phyloP scores from a whole-genome alignment of 495 filamentous ascomycete species.

The Hamigera avellanea region DNA sequence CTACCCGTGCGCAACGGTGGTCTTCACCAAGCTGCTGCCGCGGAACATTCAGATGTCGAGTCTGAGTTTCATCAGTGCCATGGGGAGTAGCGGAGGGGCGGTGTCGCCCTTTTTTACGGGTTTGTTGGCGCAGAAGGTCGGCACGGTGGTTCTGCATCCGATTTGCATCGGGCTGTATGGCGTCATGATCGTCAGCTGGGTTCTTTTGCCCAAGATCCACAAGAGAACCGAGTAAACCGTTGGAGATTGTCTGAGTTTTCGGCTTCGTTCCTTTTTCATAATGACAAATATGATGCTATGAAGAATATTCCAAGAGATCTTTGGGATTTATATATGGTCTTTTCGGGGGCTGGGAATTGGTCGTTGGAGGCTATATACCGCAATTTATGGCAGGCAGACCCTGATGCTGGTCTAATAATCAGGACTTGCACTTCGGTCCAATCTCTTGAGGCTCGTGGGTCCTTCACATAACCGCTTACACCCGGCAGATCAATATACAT shows the following conservation, averaged over 20 bases:
- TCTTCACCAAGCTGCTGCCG: conserved; percentile 52
- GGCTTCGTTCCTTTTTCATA: too few species aligned
- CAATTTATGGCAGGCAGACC: too few species aligned
- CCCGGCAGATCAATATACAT: too few species aligned
- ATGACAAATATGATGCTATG: too few species aligned
- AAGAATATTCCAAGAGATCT: too few species aligned
- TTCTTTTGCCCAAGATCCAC: conserved; percentile 16
- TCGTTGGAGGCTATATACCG: too few species aligned
- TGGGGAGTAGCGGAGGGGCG: conserved; percentile 65
- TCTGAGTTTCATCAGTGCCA: conserved; percentile 57
- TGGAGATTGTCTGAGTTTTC: not conserved
- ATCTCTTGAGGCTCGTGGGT: too few species aligned
- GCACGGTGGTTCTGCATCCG: conserved; percentile 68
- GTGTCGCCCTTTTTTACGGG: conserved; percentile 67
- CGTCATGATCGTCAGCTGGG: conserved; percentile 59
- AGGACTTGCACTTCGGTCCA: too few species aligned
- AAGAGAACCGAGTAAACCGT: conserved; percentile 18
- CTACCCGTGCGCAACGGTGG: conserved; percentile 57
- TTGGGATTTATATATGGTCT: too few species aligned
- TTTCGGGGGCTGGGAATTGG: too few species aligned
- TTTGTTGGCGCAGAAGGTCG: conserved; percentile 52
- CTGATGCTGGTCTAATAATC: too few species aligned
- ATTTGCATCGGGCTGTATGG: conserved; percentile 55
- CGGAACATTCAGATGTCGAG: conserved; percentile 52
- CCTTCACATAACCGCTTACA: too few species aligned